Evolutionary conservation across 2,329 filamentous ascomycete species (phyloP).

Genomic region (Trematosphaeria pertusa): DNA sequence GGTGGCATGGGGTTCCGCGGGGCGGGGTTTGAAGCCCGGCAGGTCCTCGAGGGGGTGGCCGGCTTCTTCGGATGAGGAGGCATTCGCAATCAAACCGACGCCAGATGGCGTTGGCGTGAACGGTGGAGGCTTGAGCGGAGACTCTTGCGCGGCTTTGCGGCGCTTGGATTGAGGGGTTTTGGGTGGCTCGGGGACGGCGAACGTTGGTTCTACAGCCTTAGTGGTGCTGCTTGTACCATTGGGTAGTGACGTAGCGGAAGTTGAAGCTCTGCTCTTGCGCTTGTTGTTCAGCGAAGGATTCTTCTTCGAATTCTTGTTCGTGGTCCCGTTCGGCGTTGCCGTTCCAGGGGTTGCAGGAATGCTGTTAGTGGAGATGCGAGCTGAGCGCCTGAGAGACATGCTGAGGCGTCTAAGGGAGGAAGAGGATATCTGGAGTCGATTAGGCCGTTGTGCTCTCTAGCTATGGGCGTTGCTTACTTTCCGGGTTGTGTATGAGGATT

Average conservation of each 20-base stretch:
- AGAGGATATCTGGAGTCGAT: not conserved
- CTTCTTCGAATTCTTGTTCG: constrained; percentile 21
- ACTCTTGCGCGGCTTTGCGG: constrained; percentile 23
- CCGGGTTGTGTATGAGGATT: too few species aligned
- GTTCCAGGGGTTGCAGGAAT: constrained; percentile 24
- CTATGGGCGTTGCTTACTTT: too few species aligned
- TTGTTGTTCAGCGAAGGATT: constrained; percentile 25
- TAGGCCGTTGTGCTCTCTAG: not conserved
- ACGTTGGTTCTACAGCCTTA: constrained; percentile 10
- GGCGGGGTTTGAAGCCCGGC: constrained; percentile 52
- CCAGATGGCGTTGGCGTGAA: constrained; percentile 57
- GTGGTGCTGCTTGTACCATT: constrained; percentile 1
- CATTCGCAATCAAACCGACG: constrained; percentile 54
- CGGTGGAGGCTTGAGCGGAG: constrained; percentile 29
- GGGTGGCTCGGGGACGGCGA: constrained; percentile 24
- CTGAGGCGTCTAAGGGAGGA: constrained; percentile 11
- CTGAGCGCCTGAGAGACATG: constrained; percentile 63
- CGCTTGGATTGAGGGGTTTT: constrained; percentile 43
- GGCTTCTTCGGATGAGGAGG: constrained; percentile 20
- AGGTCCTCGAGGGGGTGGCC: constrained; percentile 35
- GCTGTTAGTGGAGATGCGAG: constrained; percentile 51
- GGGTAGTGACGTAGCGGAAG: constrained; percentile 6
- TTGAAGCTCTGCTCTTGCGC: constrained; percentile 27
- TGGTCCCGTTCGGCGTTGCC: constrained; percentile 13
- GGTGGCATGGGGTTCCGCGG: constrained; percentile 68